Conservation (phyloP, 805 yeast genomes). For the Candida suzukii region DNA sequence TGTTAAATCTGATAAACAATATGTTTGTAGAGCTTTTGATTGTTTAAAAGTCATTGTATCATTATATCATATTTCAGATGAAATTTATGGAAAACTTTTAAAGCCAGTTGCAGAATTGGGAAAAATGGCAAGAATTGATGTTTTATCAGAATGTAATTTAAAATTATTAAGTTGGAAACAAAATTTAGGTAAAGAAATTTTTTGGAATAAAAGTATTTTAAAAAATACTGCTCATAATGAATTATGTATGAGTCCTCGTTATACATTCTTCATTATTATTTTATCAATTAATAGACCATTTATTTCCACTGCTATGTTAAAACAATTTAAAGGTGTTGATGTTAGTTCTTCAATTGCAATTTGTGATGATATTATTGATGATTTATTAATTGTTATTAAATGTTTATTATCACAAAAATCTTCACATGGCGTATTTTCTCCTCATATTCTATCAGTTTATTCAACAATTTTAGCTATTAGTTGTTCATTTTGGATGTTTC, state of each 20-base stretch:
- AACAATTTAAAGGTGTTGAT: not conserved
- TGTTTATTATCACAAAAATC: slow-evolving; percentile 22
- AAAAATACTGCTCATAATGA: slow-evolving; percentile 43
- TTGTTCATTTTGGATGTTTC: slow-evolving; percentile 22
- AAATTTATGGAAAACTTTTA: slow-evolving; percentile 35
- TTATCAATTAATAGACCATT: slow-evolving; percentile 53
- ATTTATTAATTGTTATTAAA: slow-evolving; percentile 31
- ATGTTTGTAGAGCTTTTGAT: slow-evolving; percentile 28
- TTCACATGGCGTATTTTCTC: slow-evolving; percentile 32
- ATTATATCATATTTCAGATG: slow-evolving; percentile 36
- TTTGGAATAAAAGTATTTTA: slow-evolving; percentile 40
- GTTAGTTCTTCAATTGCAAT: slow-evolving; percentile 12
- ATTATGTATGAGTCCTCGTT: slow-evolving; percentile 43
- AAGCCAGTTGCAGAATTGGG: slow-evolving; percentile 3
- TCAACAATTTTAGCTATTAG: slow-evolving; percentile 39
- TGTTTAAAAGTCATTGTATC: slow-evolving; percentile 35
- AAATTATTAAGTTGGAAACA: slow-evolving; percentile 46
- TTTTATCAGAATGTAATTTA: slow-evolving; percentile 34
- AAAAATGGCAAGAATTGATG: slow-evolving; percentile 2
- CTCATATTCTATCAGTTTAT: slow-evolving; percentile 38
- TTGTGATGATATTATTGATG: slow-evolving; percentile 36
- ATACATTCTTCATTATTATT: slow-evolving; percentile 47
- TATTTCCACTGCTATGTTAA: slow-evolving; percentile 13
- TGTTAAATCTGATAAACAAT: slow-evolving; percentile 9
- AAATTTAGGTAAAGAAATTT: slow-evolving; percentile 39